Percentiles rank a stretch among this genome's conserved stretches.
phyloP scores from a whole-genome alignment of 2,329 filamentous ascomycete genomes.

The Penicillium brevicompactum region DNA sequence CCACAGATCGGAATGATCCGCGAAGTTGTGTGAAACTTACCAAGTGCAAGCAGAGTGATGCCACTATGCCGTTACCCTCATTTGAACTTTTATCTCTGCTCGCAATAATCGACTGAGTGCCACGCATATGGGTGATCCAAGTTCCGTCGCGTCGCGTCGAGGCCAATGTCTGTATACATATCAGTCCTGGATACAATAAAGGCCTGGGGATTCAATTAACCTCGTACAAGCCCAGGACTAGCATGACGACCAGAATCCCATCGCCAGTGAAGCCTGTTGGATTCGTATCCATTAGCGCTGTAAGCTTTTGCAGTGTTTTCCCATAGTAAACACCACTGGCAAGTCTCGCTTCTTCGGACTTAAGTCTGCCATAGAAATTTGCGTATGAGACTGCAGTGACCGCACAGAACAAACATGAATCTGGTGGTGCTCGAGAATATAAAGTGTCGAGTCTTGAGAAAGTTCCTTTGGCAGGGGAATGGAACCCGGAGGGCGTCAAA shows the following conservation, averaged over 20 bases:
- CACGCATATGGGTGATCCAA: slow-evolving; percentile 16
- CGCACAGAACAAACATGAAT: slow-evolving; percentile 10
- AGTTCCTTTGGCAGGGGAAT: background rate
- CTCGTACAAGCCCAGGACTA: slow-evolving; percentile 15
- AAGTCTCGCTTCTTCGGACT: slow-evolving; percentile 8
- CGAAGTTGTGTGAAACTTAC: background rate
- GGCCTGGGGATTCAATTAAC: background rate
- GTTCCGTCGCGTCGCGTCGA: slow-evolving; percentile 13
- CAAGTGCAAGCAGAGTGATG: slow-evolving; percentile 12
- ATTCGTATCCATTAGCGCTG: slow-evolving; percentile 4
- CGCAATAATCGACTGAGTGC: slow-evolving; percentile 14
- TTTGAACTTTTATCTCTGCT: slow-evolving; percentile 3
- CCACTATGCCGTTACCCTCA: slow-evolving; percentile 8
- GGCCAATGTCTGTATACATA: slow-evolving; percentile 9
- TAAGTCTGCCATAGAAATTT: slow-evolving; percentile 10
- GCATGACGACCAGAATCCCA: slow-evolving; percentile 14
- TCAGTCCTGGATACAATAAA: background rate
- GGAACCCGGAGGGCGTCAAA: slow-evolving; percentile 4
- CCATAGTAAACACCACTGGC: slow-evolving; percentile 11
- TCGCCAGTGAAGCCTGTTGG: slow-evolving; percentile 4
- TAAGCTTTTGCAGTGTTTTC: slow-evolving; percentile 9
- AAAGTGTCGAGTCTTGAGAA: slow-evolving; percentile 2
- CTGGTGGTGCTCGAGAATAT: background rate
- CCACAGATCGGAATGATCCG: too few species aligned
- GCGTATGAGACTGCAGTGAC: slow-evolving; percentile 14